phyloP scores from a whole-genome alignment of 208 protist genomes.

The Tritrichomonas foetus region DNA sequence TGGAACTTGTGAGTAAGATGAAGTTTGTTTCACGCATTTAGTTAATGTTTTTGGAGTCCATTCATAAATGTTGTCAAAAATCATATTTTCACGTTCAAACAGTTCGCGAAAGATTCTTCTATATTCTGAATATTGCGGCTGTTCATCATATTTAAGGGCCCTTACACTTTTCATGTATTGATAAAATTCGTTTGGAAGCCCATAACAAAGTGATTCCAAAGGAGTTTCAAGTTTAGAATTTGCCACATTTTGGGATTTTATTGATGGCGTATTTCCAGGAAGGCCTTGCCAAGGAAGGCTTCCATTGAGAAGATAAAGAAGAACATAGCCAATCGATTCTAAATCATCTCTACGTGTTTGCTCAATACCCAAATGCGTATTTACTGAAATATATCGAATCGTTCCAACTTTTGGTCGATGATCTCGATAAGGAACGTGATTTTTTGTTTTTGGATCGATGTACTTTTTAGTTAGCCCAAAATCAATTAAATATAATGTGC shows the following conservation, averaged over 20 bases:
- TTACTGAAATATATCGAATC: conserved; percentile 95
- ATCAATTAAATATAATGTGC: conserved; percentile 53
- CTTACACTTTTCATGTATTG: not conserved
- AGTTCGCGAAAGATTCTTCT: not conserved
- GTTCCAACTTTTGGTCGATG: conserved; percentile 71
- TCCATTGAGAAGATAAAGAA: conserved; percentile 97
- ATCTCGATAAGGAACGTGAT: conserved; percentile 93
- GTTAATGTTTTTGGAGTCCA: no score
- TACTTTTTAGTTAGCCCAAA: conserved; percentile 93
- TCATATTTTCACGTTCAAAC: not conserved
- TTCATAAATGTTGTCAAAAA: not conserved
- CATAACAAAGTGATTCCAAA: conserved; percentile 86
- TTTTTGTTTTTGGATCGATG: conserved; percentile 85
- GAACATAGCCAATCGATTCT: conserved; percentile 94
- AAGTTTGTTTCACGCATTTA: no score
- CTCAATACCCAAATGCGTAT: conserved; percentile 97
- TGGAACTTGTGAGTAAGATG: no score
- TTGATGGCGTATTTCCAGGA: conserved; percentile 79
- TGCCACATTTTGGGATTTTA: conserved; percentile 96
- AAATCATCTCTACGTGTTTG: conserved; percentile 64
- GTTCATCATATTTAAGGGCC: not conserved
- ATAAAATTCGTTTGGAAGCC: conserved; percentile 44
- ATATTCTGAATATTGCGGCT: not conserved
- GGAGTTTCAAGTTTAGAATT: conserved; percentile 88
- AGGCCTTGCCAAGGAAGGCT: conserved; percentile 94